Percentiles rank a stretch among this genome's conserved stretches.
These are phyloP conservation scores for Rhizophora apiculata DNA, from an alignment of 345 rosid genomes.

Conservation along the genomic window DNA sequence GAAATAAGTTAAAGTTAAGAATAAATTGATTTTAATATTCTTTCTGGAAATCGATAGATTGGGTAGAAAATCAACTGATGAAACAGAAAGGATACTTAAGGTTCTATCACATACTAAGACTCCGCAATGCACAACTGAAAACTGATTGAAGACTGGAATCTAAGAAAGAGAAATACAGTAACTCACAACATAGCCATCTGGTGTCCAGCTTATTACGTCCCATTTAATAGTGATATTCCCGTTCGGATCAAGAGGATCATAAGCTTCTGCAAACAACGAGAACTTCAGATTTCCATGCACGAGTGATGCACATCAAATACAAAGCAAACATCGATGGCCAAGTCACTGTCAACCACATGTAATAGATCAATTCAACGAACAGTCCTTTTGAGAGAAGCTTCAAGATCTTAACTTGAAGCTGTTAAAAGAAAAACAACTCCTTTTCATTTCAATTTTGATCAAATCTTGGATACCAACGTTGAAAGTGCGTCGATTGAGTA, in stretches of 20 bases:
- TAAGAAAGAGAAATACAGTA: not conserved
- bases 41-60: too few relatives aligned
- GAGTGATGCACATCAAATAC: too few relatives aligned
- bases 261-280: slow-evolving; percentile 35
- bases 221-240: slow-evolving; percentile 6
- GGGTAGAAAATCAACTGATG: not conserved
- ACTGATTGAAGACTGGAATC: too few relatives aligned
- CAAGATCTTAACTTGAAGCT: slow-evolving; percentile 18
- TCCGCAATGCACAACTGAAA: not conserved
- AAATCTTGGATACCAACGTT: not conserved
- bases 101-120: not conserved
- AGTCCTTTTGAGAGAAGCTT: slow-evolving; percentile 6
- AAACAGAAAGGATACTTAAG: not conserved
- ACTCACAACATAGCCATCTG: slow-evolving; percentile 15
- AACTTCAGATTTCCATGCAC: not conserved
- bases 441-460: not conserved
- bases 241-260: slow-evolving; percentile 13
- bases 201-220: slow-evolving; percentile 11
- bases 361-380: not conserved
- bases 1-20: too few relatives aligned
- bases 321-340: too few relatives aligned
- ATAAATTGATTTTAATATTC: too few relatives aligned
- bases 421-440: slow-evolving; percentile 1
- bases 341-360: not conserved
- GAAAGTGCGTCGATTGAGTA: not conserved